phyloP scores from a whole-genome alignment of 257 asterid species.

The Lavandula angustifolia region DNA sequence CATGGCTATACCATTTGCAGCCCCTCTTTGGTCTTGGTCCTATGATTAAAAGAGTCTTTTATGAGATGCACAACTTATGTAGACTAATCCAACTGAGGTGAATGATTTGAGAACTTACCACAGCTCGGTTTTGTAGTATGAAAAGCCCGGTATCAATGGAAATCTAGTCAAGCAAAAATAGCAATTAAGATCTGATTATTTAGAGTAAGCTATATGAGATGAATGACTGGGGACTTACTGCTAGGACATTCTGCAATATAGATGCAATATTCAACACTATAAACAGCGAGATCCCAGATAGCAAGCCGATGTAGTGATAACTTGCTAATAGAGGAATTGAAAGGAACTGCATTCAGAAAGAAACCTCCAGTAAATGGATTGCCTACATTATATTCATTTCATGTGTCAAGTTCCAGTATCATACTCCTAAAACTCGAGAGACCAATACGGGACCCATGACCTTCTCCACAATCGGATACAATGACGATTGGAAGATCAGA shows the following conservation, averaged over 20 bases:
- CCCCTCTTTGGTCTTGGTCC: constrained; percentile 87
- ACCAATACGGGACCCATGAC: constrained; percentile 55
- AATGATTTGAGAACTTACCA: constrained; percentile 54
- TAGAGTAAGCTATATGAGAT: too few relatives aligned
- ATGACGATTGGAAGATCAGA: constrained; percentile 56
- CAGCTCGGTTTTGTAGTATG: constrained; percentile 81
- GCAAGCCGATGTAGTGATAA: constrained; percentile 70
- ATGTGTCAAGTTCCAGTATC: constrained; percentile 31
- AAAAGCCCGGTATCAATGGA: constrained; percentile 75
- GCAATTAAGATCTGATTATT: not conserved
- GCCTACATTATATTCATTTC: not conserved
- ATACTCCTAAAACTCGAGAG: constrained; percentile 70
- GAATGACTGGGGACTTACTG: constrained; percentile 46
- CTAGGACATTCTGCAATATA: constrained; percentile 58
- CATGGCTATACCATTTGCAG: constrained; percentile 86
- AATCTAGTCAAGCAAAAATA: constrained; percentile 44
- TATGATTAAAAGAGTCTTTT: constrained; percentile 17
- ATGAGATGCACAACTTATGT: not conserved
- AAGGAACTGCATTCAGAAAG: constrained; percentile 47
- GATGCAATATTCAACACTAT: constrained; percentile 62
- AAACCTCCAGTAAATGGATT: constrained; percentile 21
- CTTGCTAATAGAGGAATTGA: constrained; percentile 74
- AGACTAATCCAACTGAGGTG: not conserved
- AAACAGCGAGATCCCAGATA: constrained; percentile 64
- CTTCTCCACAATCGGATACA: constrained; percentile 63